Evolutionary conservation across 805 yeast species (phyloP).

Genomic region (Clavispora vitiphila): DNA sequence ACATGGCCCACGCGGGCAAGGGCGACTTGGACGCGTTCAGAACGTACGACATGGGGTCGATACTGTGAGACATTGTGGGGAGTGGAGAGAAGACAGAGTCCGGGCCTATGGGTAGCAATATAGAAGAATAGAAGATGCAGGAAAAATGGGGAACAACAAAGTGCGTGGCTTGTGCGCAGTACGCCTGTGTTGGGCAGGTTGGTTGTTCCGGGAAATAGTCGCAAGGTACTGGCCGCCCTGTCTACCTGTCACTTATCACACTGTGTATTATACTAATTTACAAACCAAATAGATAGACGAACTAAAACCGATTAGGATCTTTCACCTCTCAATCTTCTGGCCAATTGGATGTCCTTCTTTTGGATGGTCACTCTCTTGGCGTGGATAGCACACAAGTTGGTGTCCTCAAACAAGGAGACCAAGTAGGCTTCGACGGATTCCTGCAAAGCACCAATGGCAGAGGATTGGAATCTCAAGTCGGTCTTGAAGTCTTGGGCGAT

Average conservation of each 20-base stretch:
- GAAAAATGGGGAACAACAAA: background rate
- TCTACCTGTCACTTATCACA: background rate
- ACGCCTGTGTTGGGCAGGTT: too few relatives aligned
- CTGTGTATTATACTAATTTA: conserved; percentile 3
- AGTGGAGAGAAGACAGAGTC: background rate
- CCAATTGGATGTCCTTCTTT: conserved; percentile 97
- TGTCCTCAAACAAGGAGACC: conserved; percentile 94
- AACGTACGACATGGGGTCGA: conserved; percentile 1
- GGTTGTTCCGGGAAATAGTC: too few relatives aligned
- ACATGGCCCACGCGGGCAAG: conserved; percentile 13
- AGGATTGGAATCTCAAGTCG: conserved; percentile 93
- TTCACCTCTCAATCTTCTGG: conserved; percentile 97
- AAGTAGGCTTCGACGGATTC: conserved; percentile 98
- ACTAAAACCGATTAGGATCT: conserved; percentile 51
- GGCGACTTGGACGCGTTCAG: conserved; percentile 14
- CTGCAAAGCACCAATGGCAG: conserved; percentile 96
- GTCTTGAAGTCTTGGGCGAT: conserved; percentile 92
- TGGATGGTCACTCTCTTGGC: conserved; percentile 99
- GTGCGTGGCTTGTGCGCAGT: background rate
- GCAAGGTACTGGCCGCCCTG: too few relatives aligned
- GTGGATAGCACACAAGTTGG: conserved; percentile 97
- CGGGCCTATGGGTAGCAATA: background rate
- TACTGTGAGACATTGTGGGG: background rate
- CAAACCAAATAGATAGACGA: conserved; percentile 2
- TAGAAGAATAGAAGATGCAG: background rate